Base-by-base conservation (phyloP, 495 filamentous ascomycete species). In the Platismatia glauca region DNA sequence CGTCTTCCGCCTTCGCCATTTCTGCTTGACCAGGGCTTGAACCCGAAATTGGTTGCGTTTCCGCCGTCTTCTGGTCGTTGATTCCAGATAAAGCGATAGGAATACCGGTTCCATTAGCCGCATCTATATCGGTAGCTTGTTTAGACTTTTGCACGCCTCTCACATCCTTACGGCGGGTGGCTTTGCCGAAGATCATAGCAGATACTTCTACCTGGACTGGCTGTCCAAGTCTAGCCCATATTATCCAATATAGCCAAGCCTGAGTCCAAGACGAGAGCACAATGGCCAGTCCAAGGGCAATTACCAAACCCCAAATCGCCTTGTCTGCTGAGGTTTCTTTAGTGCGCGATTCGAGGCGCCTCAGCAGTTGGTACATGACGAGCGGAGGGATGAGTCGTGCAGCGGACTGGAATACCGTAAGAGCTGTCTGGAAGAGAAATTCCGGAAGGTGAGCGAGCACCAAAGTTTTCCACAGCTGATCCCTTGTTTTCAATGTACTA, bases 161-260 rank as follows among this genome's bases (percentile, higher is more conserved):
- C 33, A 88, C 83, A 71, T 95, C 89, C 67, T 94, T 95, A 43
- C 85, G 81, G 34, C 86, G 82, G 83, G 90, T 86, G 0, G 88
- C 80, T 71, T 95, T 94, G 46, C 83, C 80, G 64, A 92, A 92
- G 13, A 93, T 81, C 24, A 89, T 74, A 1, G 88, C 83, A 3
- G 87, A 86, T 3, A 93, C 74, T 60, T 91, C 86, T 29, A 82
- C 77, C 37, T 86, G 83, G 38, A 92, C 76, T 4, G 86, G 87
- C 24, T 89, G 77, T 27, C 78, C 79, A 6, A 91, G 66, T 43
- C 82, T 79, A 0, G 84, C 82, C 70, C 78, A 89, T 1, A 82
- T 82, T 31, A 86, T 67, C 87, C 88, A 91, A 68, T 78, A 83
- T 6, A 83, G 61, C 75, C 82, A 85, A 0, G 81, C 72, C 63